Conservation (phyloP, 1,284 basidiomycete species). For the Entoloma clypeatum region DNA sequence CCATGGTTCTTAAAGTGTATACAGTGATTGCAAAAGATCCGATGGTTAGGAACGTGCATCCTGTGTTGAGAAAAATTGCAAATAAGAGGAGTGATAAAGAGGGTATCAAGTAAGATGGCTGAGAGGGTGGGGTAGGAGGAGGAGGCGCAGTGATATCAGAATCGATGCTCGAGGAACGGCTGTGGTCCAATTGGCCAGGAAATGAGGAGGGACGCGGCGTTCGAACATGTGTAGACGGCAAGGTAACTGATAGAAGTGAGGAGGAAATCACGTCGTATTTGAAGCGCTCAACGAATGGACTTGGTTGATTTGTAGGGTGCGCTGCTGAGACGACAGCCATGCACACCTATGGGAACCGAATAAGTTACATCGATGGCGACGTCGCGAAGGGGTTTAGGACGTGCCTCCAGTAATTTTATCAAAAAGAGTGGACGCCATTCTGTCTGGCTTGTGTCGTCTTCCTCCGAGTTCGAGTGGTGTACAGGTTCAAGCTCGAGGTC, state of each 20-base stretch:
- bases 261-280: constrained; percentile 85
- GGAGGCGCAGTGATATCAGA: constrained; percentile 17
- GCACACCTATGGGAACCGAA: constrained; percentile 25
- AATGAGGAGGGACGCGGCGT: constrained; percentile 31
- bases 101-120: constrained; percentile 36
- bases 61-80: constrained; percentile 44
- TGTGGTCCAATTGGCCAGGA: constrained; percentile 46
- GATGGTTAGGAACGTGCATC: constrained; percentile 44
- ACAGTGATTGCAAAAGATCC: constrained; percentile 38
- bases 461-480: constrained; percentile 22
- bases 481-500: constrained; percentile 32
- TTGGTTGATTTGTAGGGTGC: constrained; percentile 32
- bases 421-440: constrained; percentile 38
- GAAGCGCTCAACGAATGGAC: constrained; percentile 70
- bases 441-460: constrained; percentile 25
- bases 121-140: constrained; percentile 23
- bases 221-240: constrained; percentile 28
- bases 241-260: constrained; percentile 55
- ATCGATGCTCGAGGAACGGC: constrained; percentile 38
- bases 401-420: constrained; percentile 35
- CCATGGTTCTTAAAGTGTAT: constrained; percentile 37
- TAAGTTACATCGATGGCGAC: neutral
- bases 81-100: constrained; percentile 37
- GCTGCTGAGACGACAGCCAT: constrained; percentile 29
- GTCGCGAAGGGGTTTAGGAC: constrained; percentile 12